Evolutionary conservation across 495 filamentous ascomycete genomes (phyloP), one percentile per base, ranked within the genome.

Genomic region (Penicillium macrosclerotiorum): DNA sequence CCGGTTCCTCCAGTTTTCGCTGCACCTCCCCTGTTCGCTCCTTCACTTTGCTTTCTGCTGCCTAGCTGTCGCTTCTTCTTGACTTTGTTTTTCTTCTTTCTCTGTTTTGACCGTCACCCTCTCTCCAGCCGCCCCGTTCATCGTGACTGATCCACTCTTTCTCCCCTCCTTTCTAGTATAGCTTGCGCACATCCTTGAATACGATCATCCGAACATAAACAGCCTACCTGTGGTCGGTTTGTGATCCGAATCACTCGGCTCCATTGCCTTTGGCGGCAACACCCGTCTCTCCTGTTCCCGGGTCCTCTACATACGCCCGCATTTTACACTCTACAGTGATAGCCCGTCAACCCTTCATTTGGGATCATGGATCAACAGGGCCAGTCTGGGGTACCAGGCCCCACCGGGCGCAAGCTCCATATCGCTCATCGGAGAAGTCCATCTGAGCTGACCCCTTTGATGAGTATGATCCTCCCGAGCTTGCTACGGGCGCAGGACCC

Each of bases 401-500:
- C 92, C 49, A 71, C 83, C 47, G 90, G 90, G 55, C 90, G 93
- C 60, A 86, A 90, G 66, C 81, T 97, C 55, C 92, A 97, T 72
- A 96, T 98, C 65, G 93, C 94, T 60, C 93, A 98, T 72, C 84
- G 93, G 62, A 82, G 93, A 68, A 97, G 90, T 72, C 93, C 93
- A 36, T 97, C 94, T 50, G 94, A 97, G 78, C 76, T 98, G 60
- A 98, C 93, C 35, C 94, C 94, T 48, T 74, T 98, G 68, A 96
- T 97, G 88, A 95, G 94, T 91, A 91, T 78, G 91, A 86, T 72
- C 65, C 16, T 24, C 5, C 42, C 18, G 37, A 42, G 35, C 49
- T 26, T 31, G 24, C 32, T 37, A 31, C 23, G 50, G 27, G 29
- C 23, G 14, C 30, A 8, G 8, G 22, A 23, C 3, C 17, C 14